A percentile compares a stretch with the other conserved stretches of the same genome.
Conservation (phyloP, 176 grass and related monocot genomes). For the Eragrostis curvula region DNA sequence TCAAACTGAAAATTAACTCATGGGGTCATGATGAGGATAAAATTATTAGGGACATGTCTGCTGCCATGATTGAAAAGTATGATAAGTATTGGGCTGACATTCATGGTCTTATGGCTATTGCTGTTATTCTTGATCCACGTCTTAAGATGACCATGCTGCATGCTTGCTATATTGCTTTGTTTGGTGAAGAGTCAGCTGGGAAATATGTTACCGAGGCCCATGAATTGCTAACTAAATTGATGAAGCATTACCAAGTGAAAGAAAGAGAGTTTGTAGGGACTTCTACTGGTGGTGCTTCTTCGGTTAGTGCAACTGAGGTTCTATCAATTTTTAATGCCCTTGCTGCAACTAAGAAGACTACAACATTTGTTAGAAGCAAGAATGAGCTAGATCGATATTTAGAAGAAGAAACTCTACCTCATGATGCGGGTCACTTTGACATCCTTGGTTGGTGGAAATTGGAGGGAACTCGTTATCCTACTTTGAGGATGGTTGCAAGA, state of each 20-base stretch:
- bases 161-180: conserved; percentile 1
- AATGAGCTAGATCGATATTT: not conserved
- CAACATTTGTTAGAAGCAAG: not conserved
- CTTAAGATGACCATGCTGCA: not conserved
- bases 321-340: not conserved
- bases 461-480: not conserved
- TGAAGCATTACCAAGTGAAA: not conserved
- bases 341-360: not conserved
- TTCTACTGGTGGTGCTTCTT: not conserved
- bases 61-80: not conserved
- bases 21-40: not conserved
- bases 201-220: not conserved
- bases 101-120: not conserved
- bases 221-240: not conserved
- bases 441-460: not conserved
- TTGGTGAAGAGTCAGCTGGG: not conserved
- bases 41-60: not conserved
- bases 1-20: not conserved
- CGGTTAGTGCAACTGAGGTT: not conserved
- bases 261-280: not conserved
- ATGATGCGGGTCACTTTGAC: not conserved
- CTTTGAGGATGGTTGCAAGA: not conserved
- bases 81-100: not conserved
- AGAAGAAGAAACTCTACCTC: not conserved
- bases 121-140: not conserved